Evolutionary conservation across 805 yeast genomes (phyloP), one percentile per base, ranked within the genome.

Genomic region (Monosporozyma yasuniensis): DNA sequence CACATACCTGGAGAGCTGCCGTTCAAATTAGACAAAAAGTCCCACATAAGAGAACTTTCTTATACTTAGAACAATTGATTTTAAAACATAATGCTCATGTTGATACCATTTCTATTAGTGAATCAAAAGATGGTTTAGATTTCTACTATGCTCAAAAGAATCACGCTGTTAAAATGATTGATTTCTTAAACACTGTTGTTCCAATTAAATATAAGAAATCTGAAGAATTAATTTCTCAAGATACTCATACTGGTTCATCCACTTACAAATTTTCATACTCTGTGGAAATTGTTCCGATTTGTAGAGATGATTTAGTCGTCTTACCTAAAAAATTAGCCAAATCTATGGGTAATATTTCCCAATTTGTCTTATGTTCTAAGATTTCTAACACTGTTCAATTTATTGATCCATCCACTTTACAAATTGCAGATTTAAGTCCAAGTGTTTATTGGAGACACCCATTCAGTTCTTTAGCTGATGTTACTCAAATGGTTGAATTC

Each of bases 1-100:
- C 95, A 25, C 88, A 93, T 69, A 95, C 98, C 4, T 93, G 99
- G 99, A 84, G 93, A 69, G 97, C 99, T 30, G 81, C 91, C 27
- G 96, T 95, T 35, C 99, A 93, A 73, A 85, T 95, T 60, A 84
- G 99, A 72, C 99, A 93, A 71, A 93, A 95, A 67, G 99, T 93
- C 35, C 80, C 87, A 16, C 99, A 93, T 70, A 93, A 93, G 72
- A 84, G 96, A 76, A 93, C 99, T 8, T 91, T 93, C 68, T 78
- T 91, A 67, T 93, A 87, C 64, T 78, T 93, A 60, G 99, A 93
- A 73, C 99, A 93, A 72, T 76, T 95, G 68, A 93, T 93, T 60
- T 76, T 93, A 69, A 89, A 77, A 66, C 95, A 88, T 67, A 86
- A 84, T 62, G 97, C 97, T 4, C 98, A 93, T 66, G 81, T 84